Percentiles rank a stretch among this genome's conserved stretches.
phyloP scores from a whole-genome alignment of 768 basidiomycete genomes.

The Lactarius indigo region DNA sequence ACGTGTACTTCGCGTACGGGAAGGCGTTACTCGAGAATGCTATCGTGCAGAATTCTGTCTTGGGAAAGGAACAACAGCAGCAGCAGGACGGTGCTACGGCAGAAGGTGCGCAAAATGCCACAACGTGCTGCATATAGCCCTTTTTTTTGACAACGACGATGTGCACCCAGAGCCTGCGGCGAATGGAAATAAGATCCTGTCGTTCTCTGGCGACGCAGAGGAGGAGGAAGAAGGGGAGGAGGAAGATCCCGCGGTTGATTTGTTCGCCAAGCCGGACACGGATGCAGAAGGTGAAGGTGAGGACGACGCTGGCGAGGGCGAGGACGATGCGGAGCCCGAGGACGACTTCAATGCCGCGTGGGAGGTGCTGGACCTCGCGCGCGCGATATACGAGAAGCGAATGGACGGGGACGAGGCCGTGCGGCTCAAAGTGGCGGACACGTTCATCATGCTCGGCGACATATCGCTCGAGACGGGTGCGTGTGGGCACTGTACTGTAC shows the following conservation, averaged over 20 bases:
- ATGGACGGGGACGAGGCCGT: conserved; percentile 54
- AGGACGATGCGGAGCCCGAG: conserved; percentile 72
- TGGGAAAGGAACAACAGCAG: conserved; percentile 79
- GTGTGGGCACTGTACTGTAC: too few relatives aligned
- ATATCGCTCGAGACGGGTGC: conserved; percentile 95
- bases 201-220: conserved; percentile 78
- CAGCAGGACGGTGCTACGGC: conserved; percentile 43
- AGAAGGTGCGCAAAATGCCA: conserved; percentile 29
- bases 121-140: conserved; percentile 32
- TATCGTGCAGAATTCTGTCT: conserved; percentile 77
- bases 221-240: conserved; percentile 62
- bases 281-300: conserved; percentile 49
- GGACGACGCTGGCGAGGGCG: conserved; percentile 46
- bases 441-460: conserved; percentile 87
- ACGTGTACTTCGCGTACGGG: conserved; percentile 88
- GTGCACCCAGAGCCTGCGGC: conserved; percentile 30
- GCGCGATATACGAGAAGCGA: conserved; percentile 77
- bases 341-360: conserved; percentile 98
- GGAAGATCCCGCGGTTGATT: conserved; percentile 56
- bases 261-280: conserved; percentile 50
- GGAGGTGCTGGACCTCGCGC: conserved; percentile 94
- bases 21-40: conserved; percentile 93
- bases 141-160: background rate
- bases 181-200: conserved; percentile 56
- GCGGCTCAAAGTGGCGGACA: conserved; percentile 85